Evolutionary conservation across 257 asterid genomes (phyloP), one percentile per base, ranked within the genome.

Genomic region (Cinchona pubescens): DNA sequence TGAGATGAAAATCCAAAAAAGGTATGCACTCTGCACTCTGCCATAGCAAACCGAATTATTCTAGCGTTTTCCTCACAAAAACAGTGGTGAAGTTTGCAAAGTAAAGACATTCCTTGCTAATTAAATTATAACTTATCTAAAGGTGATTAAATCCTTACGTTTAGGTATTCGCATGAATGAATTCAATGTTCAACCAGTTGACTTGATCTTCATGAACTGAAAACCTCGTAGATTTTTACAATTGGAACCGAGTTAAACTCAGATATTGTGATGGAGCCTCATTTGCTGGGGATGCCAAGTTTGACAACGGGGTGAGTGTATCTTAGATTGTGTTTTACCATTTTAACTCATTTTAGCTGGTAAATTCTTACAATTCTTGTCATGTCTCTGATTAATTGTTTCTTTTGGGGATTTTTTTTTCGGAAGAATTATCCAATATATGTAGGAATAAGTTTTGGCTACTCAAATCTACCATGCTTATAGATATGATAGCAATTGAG

Each of bases 231-330:
- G 98, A 94, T 87, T 94, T 94, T 76, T 94, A 94, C 88, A 92
- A 92, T 69, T 92, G 98, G 98, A 94, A 94, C 82, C 87, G 98
- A 3, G 97, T 94, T 37, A 94, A 94, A 87, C 83, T 94, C 76
- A 87, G 98, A 79, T 94, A 94, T 76, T 94, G 97, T 65, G 98
- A 94, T 79, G 98, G 98, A 48, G 98, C 97, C 73, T 94, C 98
- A 13, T 94, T 94, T 73, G 87, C 92, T 32, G 98, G 98, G 10
- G 98, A 94, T 84, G 86, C 89, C 42, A 66, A 68, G 65, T 90
- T 78, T 65, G 72, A 79, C 68, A 90, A 92, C 78, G 97, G 93
- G 81, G 97, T 92, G 82, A 89, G 96, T n/a, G n/a, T 77, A 40
- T 43, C 27, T 43, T 62, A 9, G 12, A 1, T 23, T 12, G 25